Percentiles rank a stretch among this genome's conserved stretches.
These are phyloP conservation scores for Wickerhamiella galacta DNA, from an alignment of 805 yeast genomes.

Conservation along the genomic window DNA sequence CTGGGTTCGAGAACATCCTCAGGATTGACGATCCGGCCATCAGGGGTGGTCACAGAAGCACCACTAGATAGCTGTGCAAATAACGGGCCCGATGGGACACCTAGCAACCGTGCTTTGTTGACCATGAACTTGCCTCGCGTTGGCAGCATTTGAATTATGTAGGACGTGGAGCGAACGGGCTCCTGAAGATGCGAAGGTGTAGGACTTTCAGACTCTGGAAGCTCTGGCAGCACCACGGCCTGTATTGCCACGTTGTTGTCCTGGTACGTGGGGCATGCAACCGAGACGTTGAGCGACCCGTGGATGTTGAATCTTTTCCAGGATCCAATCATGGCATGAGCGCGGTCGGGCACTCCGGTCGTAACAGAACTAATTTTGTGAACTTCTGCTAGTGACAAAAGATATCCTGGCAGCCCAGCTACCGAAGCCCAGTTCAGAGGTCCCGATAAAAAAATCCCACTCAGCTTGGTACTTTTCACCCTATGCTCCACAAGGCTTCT, in stretches of 20 bases:
- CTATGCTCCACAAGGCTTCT: slow-evolving; percentile 49
- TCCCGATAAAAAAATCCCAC: slow-evolving; percentile 65
- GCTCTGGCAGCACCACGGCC: too few species aligned
- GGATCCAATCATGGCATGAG: slow-evolving; percentile 47
- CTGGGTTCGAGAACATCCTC: slow-evolving; percentile 56
- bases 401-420: slow-evolving; percentile 86
- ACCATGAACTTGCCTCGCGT: slow-evolving; percentile 63
- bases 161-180: slow-evolving; percentile 27
- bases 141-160: slow-evolving; percentile 48
- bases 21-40: slow-evolving; percentile 46
- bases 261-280: slow-evolving; percentile 23
- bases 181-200: slow-evolving; percentile 1
- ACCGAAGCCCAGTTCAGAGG: slow-evolving; percentile 56
- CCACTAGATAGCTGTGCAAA: slow-evolving; percentile 49
- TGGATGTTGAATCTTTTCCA: slow-evolving; percentile 84
- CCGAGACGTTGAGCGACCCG: slow-evolving; percentile 33
- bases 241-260: slow-evolving; percentile 18
- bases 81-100: slow-evolving; percentile 47
- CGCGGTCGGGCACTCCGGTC: slow-evolving; percentile 29
- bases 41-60: slow-evolving; percentile 33
- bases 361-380: slow-evolving; percentile 8
- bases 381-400: slow-evolving; percentile 68
- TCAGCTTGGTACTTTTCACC: slow-evolving; percentile 38
- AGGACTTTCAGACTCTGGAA: slow-evolving; percentile 4
- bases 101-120: slow-evolving; percentile 46